These are phyloP conservation scores for Mesotaenium endlicherianum DNA, from an alignment of 139 green algal genomes.

Conservation along the genomic window DNA sequence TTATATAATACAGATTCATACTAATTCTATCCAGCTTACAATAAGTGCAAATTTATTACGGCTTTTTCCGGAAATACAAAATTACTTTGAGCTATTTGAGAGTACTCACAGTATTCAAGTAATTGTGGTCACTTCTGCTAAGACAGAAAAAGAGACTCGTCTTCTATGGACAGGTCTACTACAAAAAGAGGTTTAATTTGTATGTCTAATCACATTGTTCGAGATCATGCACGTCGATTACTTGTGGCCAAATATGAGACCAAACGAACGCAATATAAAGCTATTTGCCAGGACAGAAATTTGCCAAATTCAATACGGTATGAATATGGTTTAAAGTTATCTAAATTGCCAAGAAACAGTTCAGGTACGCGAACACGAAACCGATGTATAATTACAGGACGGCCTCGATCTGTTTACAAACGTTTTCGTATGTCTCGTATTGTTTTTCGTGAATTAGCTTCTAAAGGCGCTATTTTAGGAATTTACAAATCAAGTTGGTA, in stretches of 20 bases:
- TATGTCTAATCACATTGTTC: constrained; percentile 30
- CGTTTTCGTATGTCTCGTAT: constrained; percentile 21
- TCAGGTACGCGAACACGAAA: constrained; percentile 50
- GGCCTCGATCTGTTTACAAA: constrained; percentile 37
- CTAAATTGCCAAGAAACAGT: constrained; percentile 55
- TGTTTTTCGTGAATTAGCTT: constrained; percentile 42
- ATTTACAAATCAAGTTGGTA: constrained; percentile 29
- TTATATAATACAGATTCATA: constrained; percentile 17
- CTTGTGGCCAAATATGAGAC: constrained; percentile 2
- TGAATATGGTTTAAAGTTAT: constrained; percentile 40
- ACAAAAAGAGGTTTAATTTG: constrained; percentile 48
- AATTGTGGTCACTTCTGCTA: not conserved
- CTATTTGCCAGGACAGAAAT: constrained; percentile 16
- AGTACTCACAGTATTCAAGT: constrained; percentile 9
- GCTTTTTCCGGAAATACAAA: constrained; percentile 11
- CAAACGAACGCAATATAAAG: constrained; percentile 9
- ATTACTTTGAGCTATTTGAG: constrained; percentile 19
- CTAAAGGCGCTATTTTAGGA: constrained; percentile 27
- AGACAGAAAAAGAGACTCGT: not conserved
- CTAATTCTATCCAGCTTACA: not conserved
- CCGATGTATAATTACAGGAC: constrained; percentile 42
- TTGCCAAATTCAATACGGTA: constrained; percentile 39
- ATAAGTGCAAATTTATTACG: not conserved
- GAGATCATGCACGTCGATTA: constrained; percentile 18
- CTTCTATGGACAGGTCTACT: constrained; percentile 23